A percentile compares a stretch with the other conserved stretches of the same genome.
These are phyloP conservation scores for Umbelopsis sp. DNA, from an alignment of 192 early-diverging fungal species.

Conservation along the genomic window DNA sequence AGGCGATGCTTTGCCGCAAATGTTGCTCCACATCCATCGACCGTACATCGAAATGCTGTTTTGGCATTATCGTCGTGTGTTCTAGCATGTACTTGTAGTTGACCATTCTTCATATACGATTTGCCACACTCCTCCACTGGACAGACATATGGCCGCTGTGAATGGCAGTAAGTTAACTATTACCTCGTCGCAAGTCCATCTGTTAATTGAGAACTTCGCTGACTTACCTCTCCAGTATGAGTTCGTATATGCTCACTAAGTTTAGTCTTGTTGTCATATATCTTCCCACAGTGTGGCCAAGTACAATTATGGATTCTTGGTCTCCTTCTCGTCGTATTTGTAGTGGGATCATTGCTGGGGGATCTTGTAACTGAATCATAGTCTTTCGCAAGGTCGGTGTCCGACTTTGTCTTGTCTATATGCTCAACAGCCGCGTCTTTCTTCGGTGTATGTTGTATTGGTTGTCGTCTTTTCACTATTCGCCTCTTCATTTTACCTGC, in stretches of 20 bases:
- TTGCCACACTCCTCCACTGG: conserved; percentile 34
- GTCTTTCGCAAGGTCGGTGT: too few relatives aligned
- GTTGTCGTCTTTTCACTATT: too few relatives aligned
- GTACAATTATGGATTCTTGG: too few relatives aligned
- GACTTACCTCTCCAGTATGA: conserved; percentile 42
- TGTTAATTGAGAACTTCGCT: too few relatives aligned
- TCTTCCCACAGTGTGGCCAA: conserved; percentile 34
- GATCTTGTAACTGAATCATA: too few relatives aligned
- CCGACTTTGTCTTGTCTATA: too few relatives aligned
- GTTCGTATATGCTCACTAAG: conserved; percentile 37
- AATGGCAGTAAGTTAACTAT: background rate
- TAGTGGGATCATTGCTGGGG: too few relatives aligned
- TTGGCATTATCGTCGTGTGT: conserved; percentile 28
- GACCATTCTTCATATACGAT: conserved; percentile 35
- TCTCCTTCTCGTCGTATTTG: too few relatives aligned
- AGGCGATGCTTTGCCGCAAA: conserved; percentile 41
- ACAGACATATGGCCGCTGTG: conserved; percentile 46
- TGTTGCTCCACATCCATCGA: conserved; percentile 31
- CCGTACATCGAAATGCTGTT: conserved; percentile 21
- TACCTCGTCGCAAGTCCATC: background rate
- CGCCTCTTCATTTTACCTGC: too few relatives aligned
- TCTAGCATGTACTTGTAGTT: conserved; percentile 34
- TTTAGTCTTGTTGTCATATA: conserved; percentile 36
- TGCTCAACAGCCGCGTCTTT: too few relatives aligned
- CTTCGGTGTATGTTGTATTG: too few relatives aligned